These are phyloP conservation scores for Xerocomus potaroensis DNA, from an alignment of 768 basidiomycete genomes.

Conservation along the genomic window DNA sequence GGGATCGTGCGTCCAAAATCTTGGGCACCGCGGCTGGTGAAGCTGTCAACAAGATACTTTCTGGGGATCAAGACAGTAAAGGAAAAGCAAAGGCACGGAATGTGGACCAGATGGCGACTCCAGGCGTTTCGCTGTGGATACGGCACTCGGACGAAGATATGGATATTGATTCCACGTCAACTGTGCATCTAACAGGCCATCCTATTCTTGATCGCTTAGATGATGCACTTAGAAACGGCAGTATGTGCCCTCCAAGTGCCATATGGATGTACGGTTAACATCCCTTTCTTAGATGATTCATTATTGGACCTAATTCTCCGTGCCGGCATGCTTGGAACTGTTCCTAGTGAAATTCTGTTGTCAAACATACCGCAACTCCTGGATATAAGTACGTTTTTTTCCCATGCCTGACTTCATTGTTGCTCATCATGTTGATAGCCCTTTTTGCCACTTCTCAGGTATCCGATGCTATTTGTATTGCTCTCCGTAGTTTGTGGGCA, in stretches of 20 bases:
- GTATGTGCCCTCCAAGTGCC: slow-evolving; percentile 27
- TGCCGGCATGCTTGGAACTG: slow-evolving; percentile 36
- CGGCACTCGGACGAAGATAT: slow-evolving; percentile 16
- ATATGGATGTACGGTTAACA: slow-evolving; percentile 1
- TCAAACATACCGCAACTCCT: slow-evolving; percentile 39
- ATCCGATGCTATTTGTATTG: slow-evolving; percentile 28
- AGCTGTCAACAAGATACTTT: slow-evolving; percentile 43
- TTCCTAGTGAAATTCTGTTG: slow-evolving; percentile 28
- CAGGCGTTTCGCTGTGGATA: slow-evolving; percentile 33
- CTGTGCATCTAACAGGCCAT: slow-evolving; percentile 14
- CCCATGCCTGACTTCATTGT: background rate
- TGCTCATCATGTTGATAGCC: slow-evolving; percentile 13
- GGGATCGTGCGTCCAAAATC: slow-evolving; percentile 30
- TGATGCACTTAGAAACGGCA: slow-evolving; percentile 24
- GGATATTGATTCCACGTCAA: slow-evolving; percentile 14
- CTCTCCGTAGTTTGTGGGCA: slow-evolving; percentile 35
- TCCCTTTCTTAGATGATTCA: slow-evolving; percentile 33
- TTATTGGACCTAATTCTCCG: slow-evolving; percentile 39
- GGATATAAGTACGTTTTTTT: slow-evolving; percentile 34
- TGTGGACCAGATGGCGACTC: slow-evolving; percentile 13
- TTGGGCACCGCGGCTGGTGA: slow-evolving; percentile 33
- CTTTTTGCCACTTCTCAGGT: slow-evolving; percentile 25
- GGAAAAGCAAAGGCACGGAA: slow-evolving; percentile 26
- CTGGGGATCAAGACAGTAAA: slow-evolving; percentile 35
- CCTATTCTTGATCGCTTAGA: slow-evolving; percentile 32